phyloP scores from a whole-genome alignment of 768 basidiomycete species.

The Amanita muscaria region DNA sequence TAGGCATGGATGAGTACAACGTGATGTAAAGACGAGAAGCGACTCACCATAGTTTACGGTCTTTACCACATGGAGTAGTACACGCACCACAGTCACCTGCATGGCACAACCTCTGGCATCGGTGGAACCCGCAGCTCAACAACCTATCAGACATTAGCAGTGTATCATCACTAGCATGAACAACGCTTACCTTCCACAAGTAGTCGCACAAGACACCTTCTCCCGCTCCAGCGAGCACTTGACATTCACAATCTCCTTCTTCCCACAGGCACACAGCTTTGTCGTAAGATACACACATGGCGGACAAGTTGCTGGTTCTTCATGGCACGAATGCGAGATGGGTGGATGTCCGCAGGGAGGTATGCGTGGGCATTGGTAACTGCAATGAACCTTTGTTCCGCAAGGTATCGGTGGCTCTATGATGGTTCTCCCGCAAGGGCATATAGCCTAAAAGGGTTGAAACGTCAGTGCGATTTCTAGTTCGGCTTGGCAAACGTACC shows the following conservation, averaged over 20 bases:
- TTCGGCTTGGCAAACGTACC: constrained; percentile 29
- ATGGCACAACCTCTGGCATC: constrained; percentile 79
- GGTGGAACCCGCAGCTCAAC: constrained; percentile 82
- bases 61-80: constrained; percentile 73
- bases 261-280: constrained; percentile 85
- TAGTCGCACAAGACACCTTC: constrained; percentile 76
- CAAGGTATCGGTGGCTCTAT: constrained; percentile 87
- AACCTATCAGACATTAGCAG: constrained; percentile 28
- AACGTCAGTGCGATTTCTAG: neutral
- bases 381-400: constrained; percentile 70
- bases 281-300: constrained; percentile 77
- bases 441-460: constrained; percentile 45
- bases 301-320: constrained; percentile 61
- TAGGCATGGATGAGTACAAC: neutral
- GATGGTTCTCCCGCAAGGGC: constrained; percentile 79
- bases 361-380: constrained; percentile 66
- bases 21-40: neutral
- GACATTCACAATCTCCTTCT: constrained; percentile 70
- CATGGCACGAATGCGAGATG: constrained; percentile 77
- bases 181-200: constrained; percentile 56
- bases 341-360: constrained; percentile 79
- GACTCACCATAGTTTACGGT: constrained; percentile 72
- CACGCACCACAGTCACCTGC: constrained; percentile 74
- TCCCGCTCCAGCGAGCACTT: constrained; percentile 71
- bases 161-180: neutral